These are phyloP conservation scores for Ganoderma lucidum DNA, from an alignment of 1,284 basidiomycete genomes.

Conservation along the genomic window DNA sequence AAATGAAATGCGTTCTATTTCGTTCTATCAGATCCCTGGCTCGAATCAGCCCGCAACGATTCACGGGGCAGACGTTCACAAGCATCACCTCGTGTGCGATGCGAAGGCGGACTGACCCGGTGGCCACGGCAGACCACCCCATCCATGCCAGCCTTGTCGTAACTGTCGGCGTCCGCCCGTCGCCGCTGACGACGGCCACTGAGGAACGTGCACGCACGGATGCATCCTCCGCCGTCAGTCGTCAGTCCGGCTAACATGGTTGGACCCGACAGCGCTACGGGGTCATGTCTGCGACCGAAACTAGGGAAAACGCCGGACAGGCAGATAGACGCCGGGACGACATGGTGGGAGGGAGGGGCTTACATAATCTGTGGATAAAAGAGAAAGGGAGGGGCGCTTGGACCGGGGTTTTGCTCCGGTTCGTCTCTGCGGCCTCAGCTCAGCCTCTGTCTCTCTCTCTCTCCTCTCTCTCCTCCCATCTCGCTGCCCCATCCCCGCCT, in stretches of 20 bases:
- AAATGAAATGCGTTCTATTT: constrained; percentile 31
- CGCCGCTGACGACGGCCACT: not conserved
- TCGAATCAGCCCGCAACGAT: constrained; percentile 26
- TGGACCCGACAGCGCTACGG: not conserved
- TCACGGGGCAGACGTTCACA: constrained; percentile 30
- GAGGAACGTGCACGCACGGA: not conserved
- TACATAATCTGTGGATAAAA: constrained; percentile 36
- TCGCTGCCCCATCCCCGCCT: constrained; percentile 20
- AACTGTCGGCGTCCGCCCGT: constrained; percentile 16
- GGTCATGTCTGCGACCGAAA: constrained; percentile 11
- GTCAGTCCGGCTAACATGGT: not conserved
- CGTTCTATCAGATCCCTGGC: constrained; percentile 35
- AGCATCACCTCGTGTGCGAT: constrained; percentile 39
- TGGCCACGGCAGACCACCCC: constrained; percentile 28
- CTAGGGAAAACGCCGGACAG: constrained; percentile 7
- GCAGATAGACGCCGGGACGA: constrained; percentile 24
- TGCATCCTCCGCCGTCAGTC: not conserved
- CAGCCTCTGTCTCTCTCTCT: constrained; percentile 29
- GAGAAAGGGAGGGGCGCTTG: constrained; percentile 32
- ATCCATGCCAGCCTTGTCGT: constrained; percentile 22
- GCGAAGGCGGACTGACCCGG: constrained; percentile 28
- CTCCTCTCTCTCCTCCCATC: constrained; percentile 25
- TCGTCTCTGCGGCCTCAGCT: constrained; percentile 28
- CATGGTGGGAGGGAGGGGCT: constrained; percentile 12
- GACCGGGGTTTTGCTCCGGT: constrained; percentile 35